These are phyloP conservation scores for Globisporangium paddicum DNA, from an alignment of 352 stramenopile genomes.

Conservation along the genomic window DNA sequence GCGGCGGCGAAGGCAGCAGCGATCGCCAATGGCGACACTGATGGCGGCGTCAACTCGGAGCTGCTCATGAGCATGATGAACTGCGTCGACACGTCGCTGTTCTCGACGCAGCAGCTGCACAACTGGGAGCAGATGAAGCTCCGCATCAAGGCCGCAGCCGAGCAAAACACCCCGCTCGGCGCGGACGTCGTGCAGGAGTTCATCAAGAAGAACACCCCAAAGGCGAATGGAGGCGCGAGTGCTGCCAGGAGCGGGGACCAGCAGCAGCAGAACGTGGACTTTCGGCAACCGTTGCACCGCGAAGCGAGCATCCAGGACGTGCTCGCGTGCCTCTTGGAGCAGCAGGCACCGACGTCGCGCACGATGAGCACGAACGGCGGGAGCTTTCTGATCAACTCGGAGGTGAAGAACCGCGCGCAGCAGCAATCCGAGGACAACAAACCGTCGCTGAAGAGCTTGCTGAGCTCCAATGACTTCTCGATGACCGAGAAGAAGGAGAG, in stretches of 20 bases:
- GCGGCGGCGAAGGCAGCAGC: conserved; percentile 1
- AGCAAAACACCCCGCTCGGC: conserved; percentile 33
- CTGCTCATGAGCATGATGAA: conserved; percentile 84
- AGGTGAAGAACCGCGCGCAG: conserved; percentile 39
- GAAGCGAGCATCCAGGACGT: conserved; percentile 79
- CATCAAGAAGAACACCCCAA: conserved; percentile 37
- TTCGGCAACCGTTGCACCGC: conserved; percentile 52
- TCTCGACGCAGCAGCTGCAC: conserved; percentile 60
- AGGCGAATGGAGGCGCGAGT: conserved; percentile 18
- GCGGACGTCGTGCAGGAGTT: conserved; percentile 25
- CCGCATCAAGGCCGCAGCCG: conserved; percentile 45
- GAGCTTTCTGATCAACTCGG: conserved; percentile 53
- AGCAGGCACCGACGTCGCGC: conserved; percentile 46
- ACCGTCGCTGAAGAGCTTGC: conserved; percentile 70
- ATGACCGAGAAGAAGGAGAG: conserved; percentile 88
- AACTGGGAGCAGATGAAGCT: conserved; percentile 82
- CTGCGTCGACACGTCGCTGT: conserved; percentile 79
- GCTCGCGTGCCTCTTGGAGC: conserved; percentile 66
- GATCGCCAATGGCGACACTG: background rate
- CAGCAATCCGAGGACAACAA: conserved; percentile 24
- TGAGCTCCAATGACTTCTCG: conserved; percentile 79
- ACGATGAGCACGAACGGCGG: conserved; percentile 43
- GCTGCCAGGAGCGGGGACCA: conserved; percentile 10
- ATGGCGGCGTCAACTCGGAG: conserved; percentile 54
- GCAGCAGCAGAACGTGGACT: conserved; percentile 26